phyloP scores from a whole-genome alignment of 2,329 filamentous ascomycete genomes.

The Ophiobolus disseminans region DNA sequence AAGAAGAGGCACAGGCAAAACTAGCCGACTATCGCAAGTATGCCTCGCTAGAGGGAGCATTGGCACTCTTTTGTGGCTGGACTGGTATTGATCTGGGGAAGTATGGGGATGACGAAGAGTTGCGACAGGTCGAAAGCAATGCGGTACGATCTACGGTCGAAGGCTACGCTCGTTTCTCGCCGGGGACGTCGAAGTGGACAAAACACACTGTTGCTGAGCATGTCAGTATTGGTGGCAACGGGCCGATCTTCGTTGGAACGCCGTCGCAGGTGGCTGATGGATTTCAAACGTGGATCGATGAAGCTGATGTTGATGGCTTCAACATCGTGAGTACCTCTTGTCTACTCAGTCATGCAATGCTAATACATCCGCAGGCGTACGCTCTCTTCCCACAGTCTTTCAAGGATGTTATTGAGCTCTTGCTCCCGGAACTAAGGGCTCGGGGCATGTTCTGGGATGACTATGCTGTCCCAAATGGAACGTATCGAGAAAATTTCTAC shows the following conservation, averaged over 20 bases:
- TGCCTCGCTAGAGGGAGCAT: slow-evolving; percentile 69
- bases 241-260: slow-evolving; percentile 70
- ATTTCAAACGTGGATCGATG: slow-evolving; percentile 70
- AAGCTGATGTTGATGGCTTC: slow-evolving; percentile 77
- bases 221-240: slow-evolving; percentile 71
- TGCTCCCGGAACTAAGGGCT: slow-evolving; percentile 68
- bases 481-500: slow-evolving; percentile 68
- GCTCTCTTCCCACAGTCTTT: slow-evolving; percentile 72
- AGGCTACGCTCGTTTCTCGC: slow-evolving; percentile 63
- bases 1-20: slow-evolving; percentile 71
- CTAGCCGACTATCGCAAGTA: slow-evolving; percentile 67
- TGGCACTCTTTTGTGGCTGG: slow-evolving; percentile 77
- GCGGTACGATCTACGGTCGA: slow-evolving; percentile 66
- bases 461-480: slow-evolving; percentile 63
- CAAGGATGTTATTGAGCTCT: slow-evolving; percentile 69
- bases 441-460: slow-evolving; percentile 65
- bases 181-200: slow-evolving; percentile 72
- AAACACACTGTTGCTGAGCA: slow-evolving; percentile 73
- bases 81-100: slow-evolving; percentile 70
- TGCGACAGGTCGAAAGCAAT: slow-evolving; percentile 67
- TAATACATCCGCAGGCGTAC: slow-evolving; percentile 64
- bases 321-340: slow-evolving; percentile 73
- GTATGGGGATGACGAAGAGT: slow-evolving; percentile 69
- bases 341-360: no score
- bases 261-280: slow-evolving; percentile 70